phyloP scores from a whole-genome alignment of 352 stramenopile species.

The Phytophthora uliginosa region DNA sequence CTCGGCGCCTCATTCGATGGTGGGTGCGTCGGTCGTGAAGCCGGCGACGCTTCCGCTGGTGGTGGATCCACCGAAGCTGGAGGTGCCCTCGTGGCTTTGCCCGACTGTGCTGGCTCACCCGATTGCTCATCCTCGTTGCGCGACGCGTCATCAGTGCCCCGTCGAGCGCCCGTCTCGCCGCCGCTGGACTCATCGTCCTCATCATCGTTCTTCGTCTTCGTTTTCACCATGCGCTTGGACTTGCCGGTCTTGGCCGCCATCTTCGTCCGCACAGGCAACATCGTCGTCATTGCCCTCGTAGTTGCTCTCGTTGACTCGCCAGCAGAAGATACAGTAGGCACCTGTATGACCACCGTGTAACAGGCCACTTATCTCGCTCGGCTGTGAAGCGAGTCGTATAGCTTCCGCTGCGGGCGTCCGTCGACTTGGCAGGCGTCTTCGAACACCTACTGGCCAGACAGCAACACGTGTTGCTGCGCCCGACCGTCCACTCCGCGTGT shows the following conservation, averaged over 20 bases:
- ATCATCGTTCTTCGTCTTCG: neutral
- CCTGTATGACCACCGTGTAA: neutral
- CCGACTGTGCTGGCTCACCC: neutral
- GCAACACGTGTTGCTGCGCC: too few species aligned
- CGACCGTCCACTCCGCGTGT: too few species aligned
- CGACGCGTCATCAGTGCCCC: neutral
- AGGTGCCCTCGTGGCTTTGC: too few species aligned
- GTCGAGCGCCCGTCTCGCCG: neutral
- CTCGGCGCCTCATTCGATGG: neutral
- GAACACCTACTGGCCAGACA: too few species aligned
- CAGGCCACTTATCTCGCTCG: too few species aligned
- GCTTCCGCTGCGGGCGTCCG: too few species aligned
- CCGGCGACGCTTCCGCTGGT: too few species aligned
- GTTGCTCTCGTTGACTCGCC: neutral
- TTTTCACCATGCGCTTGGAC: neutral
- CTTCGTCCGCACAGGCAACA: neutral
- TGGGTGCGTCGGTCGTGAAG: neutral
- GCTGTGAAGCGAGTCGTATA: too few species aligned
- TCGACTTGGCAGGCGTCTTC: too few species aligned
- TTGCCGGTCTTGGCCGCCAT: neutral
- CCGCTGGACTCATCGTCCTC: neutral
- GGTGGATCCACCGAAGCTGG: too few species aligned
- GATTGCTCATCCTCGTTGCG: neutral
- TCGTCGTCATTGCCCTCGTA: neutral
- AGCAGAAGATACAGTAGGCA: neutral